Percentiles rank a stretch among this genome's conserved stretches.
These are phyloP conservation scores for Penicillium expansum DNA, from an alignment of 2,329 filamentous ascomycete species.

Conservation along the genomic window DNA sequence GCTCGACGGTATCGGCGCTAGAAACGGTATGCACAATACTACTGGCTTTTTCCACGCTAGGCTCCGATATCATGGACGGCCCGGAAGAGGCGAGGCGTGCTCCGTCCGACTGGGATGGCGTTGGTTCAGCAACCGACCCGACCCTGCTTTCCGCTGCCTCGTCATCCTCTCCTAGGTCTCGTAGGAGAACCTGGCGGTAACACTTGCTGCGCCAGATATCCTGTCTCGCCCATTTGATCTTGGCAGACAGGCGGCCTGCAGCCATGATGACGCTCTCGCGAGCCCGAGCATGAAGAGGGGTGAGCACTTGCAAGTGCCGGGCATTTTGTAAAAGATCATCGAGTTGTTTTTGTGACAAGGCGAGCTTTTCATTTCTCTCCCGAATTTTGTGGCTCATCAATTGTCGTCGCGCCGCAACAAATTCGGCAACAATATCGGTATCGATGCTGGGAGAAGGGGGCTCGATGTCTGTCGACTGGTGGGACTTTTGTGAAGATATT, in stretches of 20 bases:
- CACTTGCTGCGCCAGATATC: constrained; percentile 91
- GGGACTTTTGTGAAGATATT: constrained; percentile 53
- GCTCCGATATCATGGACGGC: constrained; percentile 21
- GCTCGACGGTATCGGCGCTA: constrained; percentile 23
- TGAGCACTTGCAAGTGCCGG: constrained; percentile 81
- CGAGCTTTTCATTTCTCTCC: constrained; percentile 77
- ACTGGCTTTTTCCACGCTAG: constrained; percentile 22
- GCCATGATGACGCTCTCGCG: constrained; percentile 82
- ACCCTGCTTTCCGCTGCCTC: constrained; percentile 15
- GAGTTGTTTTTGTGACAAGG: constrained; percentile 69
- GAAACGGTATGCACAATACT: constrained; percentile 25
- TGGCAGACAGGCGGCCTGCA: constrained; percentile 78
- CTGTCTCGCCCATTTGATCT: constrained; percentile 89
- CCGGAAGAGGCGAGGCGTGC: constrained; percentile 19
- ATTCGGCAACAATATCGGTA: constrained; percentile 80
- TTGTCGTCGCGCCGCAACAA: constrained; percentile 75
- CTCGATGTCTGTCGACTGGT: constrained; percentile 66
- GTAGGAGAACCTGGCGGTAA: constrained; percentile 79
- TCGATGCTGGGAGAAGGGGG: constrained; percentile 70
- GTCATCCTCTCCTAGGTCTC: constrained; percentile 79
- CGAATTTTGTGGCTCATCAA: constrained; percentile 80
- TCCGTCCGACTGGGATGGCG: constrained; percentile 10
- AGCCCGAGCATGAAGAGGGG: constrained; percentile 86
- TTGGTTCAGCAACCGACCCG: constrained; percentile 31
- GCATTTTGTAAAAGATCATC: constrained; percentile 84